A percentile compares a stretch with the other conserved stretches of the same genome.
Evolutionary conservation across 2,329 filamentous ascomycete species (phyloP).

Genomic region (Xylaria hypoxylon): DNA sequence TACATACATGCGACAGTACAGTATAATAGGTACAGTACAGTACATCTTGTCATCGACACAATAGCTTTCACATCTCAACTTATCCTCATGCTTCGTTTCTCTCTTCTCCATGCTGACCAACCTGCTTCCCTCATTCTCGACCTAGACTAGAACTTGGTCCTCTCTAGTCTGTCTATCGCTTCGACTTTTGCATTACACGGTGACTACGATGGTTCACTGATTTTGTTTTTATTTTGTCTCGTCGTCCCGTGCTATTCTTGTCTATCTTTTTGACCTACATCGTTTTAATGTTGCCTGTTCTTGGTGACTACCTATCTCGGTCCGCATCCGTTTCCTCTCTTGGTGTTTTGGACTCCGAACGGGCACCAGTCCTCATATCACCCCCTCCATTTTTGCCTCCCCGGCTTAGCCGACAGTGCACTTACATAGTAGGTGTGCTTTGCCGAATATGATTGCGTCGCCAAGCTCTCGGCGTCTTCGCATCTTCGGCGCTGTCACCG

Average conservation of each 20-base stretch:
- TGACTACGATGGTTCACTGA: constrained; percentile 21
- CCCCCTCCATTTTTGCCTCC: background rate
- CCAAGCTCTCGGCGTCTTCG: constrained; percentile 49
- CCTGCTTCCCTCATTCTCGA: constrained; percentile 2
- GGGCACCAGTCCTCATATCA: background rate
- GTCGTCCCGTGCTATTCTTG: constrained; percentile 22
- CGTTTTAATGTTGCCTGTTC: constrained; percentile 29
- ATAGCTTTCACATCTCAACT: background rate
- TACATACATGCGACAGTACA: too few species aligned
- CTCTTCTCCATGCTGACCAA: background rate
- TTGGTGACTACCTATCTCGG: constrained; percentile 20
- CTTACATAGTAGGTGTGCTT: background rate
- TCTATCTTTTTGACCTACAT: constrained; percentile 24
- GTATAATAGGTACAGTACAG: background rate
- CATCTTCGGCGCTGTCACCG: constrained; percentile 45
- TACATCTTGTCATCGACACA: constrained; percentile 4
- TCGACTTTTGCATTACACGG: constrained; percentile 17
- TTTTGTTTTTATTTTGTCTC: background rate
- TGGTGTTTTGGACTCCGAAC: constrained; percentile 3
- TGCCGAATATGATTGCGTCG: constrained; percentile 46
- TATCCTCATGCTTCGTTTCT: background rate
- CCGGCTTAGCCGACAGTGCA: background rate
- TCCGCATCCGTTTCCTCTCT: constrained; percentile 9
- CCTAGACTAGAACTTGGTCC: constrained; percentile 1
- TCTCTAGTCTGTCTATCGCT: constrained; percentile 15